phyloP scores from a whole-genome alignment of 495 filamentous ascomycete genomes.

The Penicillium canariense region DNA sequence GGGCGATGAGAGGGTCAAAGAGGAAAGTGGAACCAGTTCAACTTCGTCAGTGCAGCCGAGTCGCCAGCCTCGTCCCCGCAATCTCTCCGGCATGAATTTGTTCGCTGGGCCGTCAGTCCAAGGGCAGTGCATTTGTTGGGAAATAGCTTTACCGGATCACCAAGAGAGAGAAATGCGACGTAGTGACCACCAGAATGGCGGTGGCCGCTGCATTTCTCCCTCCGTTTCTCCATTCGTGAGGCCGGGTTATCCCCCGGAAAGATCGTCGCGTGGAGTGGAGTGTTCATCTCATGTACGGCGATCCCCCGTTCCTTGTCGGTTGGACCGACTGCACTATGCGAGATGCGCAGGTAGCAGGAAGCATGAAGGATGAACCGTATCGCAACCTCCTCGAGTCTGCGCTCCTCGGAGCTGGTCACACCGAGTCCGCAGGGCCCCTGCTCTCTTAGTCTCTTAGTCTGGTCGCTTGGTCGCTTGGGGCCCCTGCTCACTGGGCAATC shows the following conservation, averaged over 20 bases:
- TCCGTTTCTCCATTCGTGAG: background rate
- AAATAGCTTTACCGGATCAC: too few relatives aligned
- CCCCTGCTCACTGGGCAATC: background rate
- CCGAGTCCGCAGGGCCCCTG: too few relatives aligned
- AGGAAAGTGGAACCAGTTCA: too few relatives aligned
- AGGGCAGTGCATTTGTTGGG: too few relatives aligned
- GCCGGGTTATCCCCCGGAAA: background rate
- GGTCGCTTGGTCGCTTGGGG: too few relatives aligned
- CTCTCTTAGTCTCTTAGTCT: too few relatives aligned
- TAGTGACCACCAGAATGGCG: too few relatives aligned
- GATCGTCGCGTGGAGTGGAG: slow-evolving; percentile 4
- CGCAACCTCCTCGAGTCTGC: background rate
- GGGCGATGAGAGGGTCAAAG: background rate
- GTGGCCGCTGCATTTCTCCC: too few relatives aligned
- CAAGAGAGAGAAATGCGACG: too few relatives aligned
- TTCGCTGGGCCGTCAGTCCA: background rate
- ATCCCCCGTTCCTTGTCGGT: background rate
- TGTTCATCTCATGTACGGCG: background rate
- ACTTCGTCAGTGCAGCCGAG: slow-evolving; percentile 14
- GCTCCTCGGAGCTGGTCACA: too few relatives aligned
- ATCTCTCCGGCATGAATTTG: background rate
- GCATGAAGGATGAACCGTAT: background rate
- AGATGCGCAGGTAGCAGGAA: background rate
- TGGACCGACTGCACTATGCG: background rate
- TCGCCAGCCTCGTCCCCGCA: slow-evolving; percentile 7